Percentiles rank a stretch among this genome's conserved stretches.
Evolutionary conservation across 2,329 filamentous ascomycete species (phyloP).

Genomic region (Akanthomyces lecanii): DNA sequence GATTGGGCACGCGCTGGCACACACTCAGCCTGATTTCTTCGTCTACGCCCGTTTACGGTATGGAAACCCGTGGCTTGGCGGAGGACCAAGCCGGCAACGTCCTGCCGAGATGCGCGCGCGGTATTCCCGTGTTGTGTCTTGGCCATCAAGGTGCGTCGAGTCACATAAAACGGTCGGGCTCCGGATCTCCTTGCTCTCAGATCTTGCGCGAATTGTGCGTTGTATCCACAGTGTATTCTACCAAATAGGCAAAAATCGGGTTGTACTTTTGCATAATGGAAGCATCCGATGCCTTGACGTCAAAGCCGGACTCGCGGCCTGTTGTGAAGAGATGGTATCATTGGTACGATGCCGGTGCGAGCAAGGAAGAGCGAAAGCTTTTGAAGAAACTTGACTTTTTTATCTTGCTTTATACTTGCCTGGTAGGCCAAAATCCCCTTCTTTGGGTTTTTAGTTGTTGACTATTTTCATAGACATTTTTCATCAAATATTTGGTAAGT

Average conservation of each 20-base stretch:
- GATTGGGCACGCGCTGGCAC: neutral
- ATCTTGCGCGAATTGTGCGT: neutral
- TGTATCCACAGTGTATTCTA: too few species aligned
- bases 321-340: conserved; percentile 29
- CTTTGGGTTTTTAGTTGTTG: neutral
- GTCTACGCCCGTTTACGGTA: neutral
- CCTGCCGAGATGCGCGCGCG: neutral
- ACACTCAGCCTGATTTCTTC: neutral
- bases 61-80: neutral
- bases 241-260: neutral
- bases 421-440: conserved; percentile 20
- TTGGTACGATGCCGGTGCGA: conserved; percentile 40
- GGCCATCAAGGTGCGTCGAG: neutral
- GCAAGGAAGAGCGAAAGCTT: conserved; percentile 39
- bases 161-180: neutral
- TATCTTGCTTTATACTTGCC: conserved; percentile 36
- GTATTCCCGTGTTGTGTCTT: neutral
- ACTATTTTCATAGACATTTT: conserved; percentile 30
- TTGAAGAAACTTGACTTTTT: conserved; percentile 49
- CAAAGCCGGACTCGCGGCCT: neutral
- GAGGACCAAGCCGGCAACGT: neutral
- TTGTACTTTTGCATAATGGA: neutral
- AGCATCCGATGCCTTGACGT: neutral
- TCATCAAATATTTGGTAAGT: conserved; percentile 39
- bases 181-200: neutral